Evolutionary conservation across 1,139 yeast genomes (phyloP), one percentile per base, ranked within the genome.

Genomic region (Pichia kudriavzevii): DNA sequence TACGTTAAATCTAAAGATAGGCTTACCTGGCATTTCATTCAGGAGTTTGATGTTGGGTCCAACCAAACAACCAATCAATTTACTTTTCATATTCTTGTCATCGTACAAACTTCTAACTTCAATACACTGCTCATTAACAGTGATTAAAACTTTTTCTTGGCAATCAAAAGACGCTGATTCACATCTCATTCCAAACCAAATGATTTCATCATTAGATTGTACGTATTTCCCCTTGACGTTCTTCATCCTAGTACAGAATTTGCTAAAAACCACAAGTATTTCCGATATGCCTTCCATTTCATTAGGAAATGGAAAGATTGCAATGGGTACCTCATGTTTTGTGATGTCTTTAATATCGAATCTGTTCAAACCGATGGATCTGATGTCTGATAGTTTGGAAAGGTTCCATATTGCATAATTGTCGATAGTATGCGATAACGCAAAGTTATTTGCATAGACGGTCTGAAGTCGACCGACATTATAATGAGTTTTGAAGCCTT

Each of bases 391-490:
- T 23, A 54, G 37, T 35, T 54, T 49, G 5, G 56, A 48, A 3
- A 53, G 39, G 25, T 50, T 51, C 45, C 53, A 52, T 8, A 42
- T 43, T 4, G 59, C 58, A 26, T 39, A 39, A 27, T 40, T 40
- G 17, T 53, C 58, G 27, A 44, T 40, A 7, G 43, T 21, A 38
- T 53, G 56, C 11, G 45, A 38, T 25, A 52, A 44, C 3, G 49
- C 51, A 41, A 54, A 54, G 30, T 47, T 50, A 11, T 49, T 46
- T 1, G 56, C 53, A 30, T 46, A 45, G 20, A 54, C 41, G 8
- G 53, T 42, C 17, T 48, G 45, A n/a, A 53, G 19, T 7, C 36
- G 35, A 9, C 26, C 14, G 7, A 54, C 49, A 14, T 43, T 42
- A 33, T 46, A 40, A 5, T 47, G 43, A 4, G 58, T 50, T 31